Conservation (phyloP, 768 basidiomycete genomes). For the Russula earlei region DNA sequence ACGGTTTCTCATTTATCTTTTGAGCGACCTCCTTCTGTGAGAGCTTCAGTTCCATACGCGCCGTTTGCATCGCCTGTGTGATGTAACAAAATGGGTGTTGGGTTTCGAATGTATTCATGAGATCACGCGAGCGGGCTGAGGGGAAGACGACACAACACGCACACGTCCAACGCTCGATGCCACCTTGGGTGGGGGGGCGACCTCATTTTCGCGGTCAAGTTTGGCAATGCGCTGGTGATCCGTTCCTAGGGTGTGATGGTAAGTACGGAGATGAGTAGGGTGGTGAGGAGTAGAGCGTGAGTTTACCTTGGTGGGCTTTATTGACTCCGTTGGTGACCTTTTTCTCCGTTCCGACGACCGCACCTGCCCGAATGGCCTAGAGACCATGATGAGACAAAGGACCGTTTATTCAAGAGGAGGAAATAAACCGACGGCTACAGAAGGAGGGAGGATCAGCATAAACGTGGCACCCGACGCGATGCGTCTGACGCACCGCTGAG, state of each 20-base stretch:
- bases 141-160: constrained; percentile 21
- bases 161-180: constrained; percentile 64
- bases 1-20: constrained; percentile 90
- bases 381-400: constrained; percentile 13
- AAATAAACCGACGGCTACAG: constrained; percentile 16
- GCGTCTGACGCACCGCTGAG: constrained; percentile 38
- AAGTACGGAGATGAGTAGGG: neutral
- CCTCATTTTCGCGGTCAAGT: constrained; percentile 91
- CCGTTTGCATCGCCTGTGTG: constrained; percentile 67
- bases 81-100: neutral
- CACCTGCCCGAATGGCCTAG: constrained; percentile 67
- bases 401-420: neutral
- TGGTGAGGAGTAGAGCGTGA: neutral
- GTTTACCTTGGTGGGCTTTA: constrained; percentile 66
- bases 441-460: constrained; percentile 18
- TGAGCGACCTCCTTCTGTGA: constrained; percentile 91
- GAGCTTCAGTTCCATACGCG: constrained; percentile 65
- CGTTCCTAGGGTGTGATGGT: constrained; percentile 42
- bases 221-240: constrained; percentile 93
- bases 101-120: neutral
- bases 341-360: constrained; percentile 78
- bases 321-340: constrained; percentile 59
- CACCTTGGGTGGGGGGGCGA: constrained; percentile 84
- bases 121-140: neutral
- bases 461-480: neutral